Conservation (phyloP, 768 basidiomycete genomes). For the Suillus decipiens region DNA sequence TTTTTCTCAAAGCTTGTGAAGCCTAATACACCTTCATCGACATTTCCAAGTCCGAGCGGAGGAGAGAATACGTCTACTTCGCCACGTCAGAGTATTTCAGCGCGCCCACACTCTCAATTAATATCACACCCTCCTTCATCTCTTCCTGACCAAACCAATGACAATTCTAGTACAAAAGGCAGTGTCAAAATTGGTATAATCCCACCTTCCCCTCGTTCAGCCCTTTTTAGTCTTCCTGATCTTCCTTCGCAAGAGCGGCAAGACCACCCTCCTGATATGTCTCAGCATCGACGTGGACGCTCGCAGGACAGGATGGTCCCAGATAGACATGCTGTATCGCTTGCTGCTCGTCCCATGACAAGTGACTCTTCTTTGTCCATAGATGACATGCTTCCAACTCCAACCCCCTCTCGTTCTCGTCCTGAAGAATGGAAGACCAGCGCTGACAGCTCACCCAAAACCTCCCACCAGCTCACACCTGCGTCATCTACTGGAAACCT, state of each 20-base stretch:
- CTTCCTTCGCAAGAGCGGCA: constrained; percentile 20
- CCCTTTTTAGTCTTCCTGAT: constrained; percentile 11
- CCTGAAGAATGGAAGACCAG: constrained; percentile 20
- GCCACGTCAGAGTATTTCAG: background rate
- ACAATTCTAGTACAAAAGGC: constrained; percentile 17
- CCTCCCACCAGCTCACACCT: constrained; percentile 28
- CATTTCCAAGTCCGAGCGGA: background rate
- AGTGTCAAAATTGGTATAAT: constrained; percentile 34
- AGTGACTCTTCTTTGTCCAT: constrained; percentile 20
- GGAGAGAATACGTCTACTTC: constrained; percentile 4
- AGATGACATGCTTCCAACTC: constrained; percentile 32
- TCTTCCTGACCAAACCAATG: constrained; percentile 3
- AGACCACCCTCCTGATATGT: constrained; percentile 21
- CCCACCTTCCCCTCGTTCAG: constrained; percentile 29
- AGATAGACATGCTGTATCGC: constrained; percentile 35
- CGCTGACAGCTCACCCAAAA: constrained; percentile 15
- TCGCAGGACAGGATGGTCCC: constrained; percentile 33
- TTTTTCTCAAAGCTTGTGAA: constrained; percentile 35
- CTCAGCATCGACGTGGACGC: constrained; percentile 31
- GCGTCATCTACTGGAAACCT: constrained; percentile 35
- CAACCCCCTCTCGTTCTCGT: constrained; percentile 23
- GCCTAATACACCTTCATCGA: constrained; percentile 15
- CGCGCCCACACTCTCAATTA: constrained; percentile 15
- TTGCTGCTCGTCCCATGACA: constrained; percentile 30
- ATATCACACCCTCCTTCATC: constrained; percentile 16